Evolutionary conservation across 1,284 basidiomycete species (phyloP).

Genomic region (Coniferiporia weirii): DNA sequence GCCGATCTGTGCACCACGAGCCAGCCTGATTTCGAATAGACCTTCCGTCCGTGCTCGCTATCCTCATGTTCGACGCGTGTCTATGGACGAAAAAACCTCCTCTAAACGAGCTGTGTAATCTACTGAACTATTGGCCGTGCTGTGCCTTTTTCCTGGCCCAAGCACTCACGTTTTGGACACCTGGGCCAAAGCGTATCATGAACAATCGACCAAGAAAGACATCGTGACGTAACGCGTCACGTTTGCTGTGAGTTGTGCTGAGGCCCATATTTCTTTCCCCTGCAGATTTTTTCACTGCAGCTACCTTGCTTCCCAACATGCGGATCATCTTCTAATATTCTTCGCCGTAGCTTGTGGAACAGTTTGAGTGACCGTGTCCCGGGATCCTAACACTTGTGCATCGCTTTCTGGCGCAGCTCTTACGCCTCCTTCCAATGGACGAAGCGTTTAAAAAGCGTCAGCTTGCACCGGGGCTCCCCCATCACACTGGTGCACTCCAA

Average conservation of each 20-base stretch:
- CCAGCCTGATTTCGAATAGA: not conserved
- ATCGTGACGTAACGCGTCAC: not conserved
- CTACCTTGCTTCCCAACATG: conserved; percentile 8
- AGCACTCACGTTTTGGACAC: not conserved
- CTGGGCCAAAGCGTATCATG: not conserved
- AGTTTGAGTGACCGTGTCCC: conserved; percentile 8
- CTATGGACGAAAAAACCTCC: not conserved
- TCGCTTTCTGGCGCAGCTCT: not conserved
- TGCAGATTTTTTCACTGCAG: conserved; percentile 8
- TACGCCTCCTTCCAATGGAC: not conserved
- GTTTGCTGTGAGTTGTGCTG: not conserved
- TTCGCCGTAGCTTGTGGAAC: not conserved
- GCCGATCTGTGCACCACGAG: not conserved
- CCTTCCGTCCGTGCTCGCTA: not conserved
- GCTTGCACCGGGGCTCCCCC: not conserved
- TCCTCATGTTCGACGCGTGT: conserved; percentile 5
- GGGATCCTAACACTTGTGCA: conserved; percentile 3
- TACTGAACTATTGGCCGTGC: not conserved
- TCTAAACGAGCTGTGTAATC: conserved; percentile 3
- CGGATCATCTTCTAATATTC: conserved; percentile 7
- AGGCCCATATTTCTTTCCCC: conserved; percentile 4
- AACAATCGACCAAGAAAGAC: not conserved
- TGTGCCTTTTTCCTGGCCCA: conserved; percentile 4
- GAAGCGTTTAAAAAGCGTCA: conserved; percentile 5
- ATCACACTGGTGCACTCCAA: conserved; percentile 4